Evolutionary conservation across 1,284 basidiomycete genomes (phyloP).

Genomic region (Pholiota adiposa): DNA sequence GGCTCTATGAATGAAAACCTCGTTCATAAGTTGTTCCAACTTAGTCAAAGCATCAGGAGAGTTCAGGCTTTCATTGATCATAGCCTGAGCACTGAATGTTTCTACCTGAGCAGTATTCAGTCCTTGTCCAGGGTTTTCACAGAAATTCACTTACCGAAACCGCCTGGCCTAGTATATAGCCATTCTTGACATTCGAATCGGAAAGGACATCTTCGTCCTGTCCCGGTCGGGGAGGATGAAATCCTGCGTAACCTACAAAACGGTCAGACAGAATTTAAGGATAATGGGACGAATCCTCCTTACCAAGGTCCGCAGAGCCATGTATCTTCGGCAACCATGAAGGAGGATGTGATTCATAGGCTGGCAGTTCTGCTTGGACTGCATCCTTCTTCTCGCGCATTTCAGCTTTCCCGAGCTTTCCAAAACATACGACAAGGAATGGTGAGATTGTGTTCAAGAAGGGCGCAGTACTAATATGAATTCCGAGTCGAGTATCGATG

Average conservation of each 20-base stretch:
- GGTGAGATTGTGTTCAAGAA: background rate
- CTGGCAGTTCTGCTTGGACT: constrained; percentile 36
- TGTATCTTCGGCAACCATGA: constrained; percentile 73
- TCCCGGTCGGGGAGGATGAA: constrained; percentile 81
- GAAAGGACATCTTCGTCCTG: constrained; percentile 89
- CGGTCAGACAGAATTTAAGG: constrained; percentile 11
- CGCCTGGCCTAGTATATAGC: constrained; percentile 63
- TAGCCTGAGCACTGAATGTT: constrained; percentile 60
- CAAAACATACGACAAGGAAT: constrained; percentile 20
- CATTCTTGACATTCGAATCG: constrained; percentile 78
- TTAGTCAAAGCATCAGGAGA: constrained; percentile 61
- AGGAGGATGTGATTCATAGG: constrained; percentile 73
- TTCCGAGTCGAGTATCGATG: too few relatives aligned
- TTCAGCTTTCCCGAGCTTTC: constrained; percentile 12
- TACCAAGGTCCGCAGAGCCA: constrained; percentile 69
- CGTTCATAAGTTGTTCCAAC: constrained; percentile 81
- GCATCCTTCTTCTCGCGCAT: constrained; percentile 40
- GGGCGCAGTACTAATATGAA: too few relatives aligned
- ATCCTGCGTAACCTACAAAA: constrained; percentile 78
- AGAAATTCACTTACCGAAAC: constrained; percentile 58
- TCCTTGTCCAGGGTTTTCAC: background rate
- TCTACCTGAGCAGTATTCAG: constrained; percentile 53
- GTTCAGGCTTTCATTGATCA: constrained; percentile 52
- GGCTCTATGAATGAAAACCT: constrained; percentile 71
- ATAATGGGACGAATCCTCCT: constrained; percentile 15